These are phyloP conservation scores for Amanita pseudoporphyria DNA, from an alignment of 768 basidiomycete species.

Conservation along the genomic window DNA sequence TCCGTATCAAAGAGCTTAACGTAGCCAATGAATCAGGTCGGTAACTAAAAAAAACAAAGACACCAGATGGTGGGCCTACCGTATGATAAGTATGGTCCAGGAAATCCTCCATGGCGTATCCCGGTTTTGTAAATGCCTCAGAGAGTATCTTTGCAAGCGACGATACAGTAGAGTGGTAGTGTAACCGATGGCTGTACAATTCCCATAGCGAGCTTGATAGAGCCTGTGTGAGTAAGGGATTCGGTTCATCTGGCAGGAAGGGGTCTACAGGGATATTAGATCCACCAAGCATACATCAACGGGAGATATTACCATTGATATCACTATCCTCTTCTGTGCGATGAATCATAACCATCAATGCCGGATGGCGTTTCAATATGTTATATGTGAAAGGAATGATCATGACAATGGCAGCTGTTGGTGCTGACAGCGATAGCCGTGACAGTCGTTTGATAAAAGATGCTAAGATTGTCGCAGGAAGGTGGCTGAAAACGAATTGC, in stretches of 20 bases:
- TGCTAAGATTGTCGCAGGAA: conserved; percentile 86
- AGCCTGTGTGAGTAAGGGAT: conserved; percentile 72
- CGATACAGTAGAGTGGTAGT: conserved; percentile 86
- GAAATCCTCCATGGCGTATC: conserved; percentile 90
- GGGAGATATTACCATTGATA: conserved; percentile 22
- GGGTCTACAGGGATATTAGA: conserved; percentile 35
- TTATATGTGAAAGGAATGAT: conserved; percentile 93
- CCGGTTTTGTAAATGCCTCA: conserved; percentile 91
- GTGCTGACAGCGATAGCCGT: conserved; percentile 72
- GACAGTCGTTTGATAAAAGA: conserved; percentile 92
- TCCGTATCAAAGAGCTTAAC: conserved; percentile 84
- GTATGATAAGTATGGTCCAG: conserved; percentile 88
- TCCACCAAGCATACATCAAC: neutral
- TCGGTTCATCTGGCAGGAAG: conserved; percentile 53
- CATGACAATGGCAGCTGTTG: conserved; percentile 86
- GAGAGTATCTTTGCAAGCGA: conserved; percentile 78
- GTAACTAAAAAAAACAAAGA: neutral
- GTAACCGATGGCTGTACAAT: conserved; percentile 62
- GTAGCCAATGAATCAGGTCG: neutral
- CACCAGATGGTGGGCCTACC: conserved; percentile 33
- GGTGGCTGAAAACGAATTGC: conserved; percentile 37
- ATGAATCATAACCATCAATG: conserved; percentile 91
- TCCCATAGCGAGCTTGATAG: conserved; percentile 92
- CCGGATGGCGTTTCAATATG: conserved; percentile 83
- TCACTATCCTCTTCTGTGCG: conserved; percentile 30